phyloP scores from a whole-genome alignment of 1,284 basidiomycete species.

The Dichomitus squalens region DNA sequence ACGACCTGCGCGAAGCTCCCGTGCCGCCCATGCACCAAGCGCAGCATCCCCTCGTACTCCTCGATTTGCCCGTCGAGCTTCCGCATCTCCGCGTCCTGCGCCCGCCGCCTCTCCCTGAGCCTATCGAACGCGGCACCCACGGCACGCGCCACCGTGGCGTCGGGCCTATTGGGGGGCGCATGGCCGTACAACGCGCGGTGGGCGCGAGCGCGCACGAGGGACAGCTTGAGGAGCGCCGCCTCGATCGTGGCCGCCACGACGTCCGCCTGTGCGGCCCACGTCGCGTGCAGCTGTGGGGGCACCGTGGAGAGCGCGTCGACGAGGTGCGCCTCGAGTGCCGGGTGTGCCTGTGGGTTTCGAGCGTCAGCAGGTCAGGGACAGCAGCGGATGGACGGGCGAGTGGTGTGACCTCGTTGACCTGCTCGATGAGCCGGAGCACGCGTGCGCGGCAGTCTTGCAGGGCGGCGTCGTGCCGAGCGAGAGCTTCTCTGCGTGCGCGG shows the following conservation, averaged over 20 bases:
- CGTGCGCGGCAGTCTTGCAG: slow-evolving; percentile 1
- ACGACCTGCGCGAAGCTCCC: slow-evolving; percentile 48
- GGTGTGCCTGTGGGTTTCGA: slow-evolving; percentile 34
- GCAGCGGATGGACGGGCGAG: not conserved
- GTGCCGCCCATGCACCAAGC: slow-evolving; percentile 41
- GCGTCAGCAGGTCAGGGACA: not conserved
- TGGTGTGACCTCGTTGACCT: slow-evolving; percentile 18
- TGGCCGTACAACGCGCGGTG: slow-evolving; percentile 43
- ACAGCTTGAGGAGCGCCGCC: slow-evolving; percentile 48
- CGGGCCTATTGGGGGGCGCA: slow-evolving; percentile 22
- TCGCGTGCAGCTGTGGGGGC: slow-evolving; percentile 31
- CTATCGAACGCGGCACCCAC: slow-evolving; percentile 37
- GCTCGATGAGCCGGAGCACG: slow-evolving; percentile 10
- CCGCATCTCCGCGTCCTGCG: slow-evolving; percentile 40
- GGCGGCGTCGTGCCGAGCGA: not conserved
- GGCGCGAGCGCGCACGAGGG: slow-evolving; percentile 43
- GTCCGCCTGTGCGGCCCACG: slow-evolving; percentile 36
- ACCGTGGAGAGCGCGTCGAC: slow-evolving; percentile 31
- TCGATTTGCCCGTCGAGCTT: slow-evolving; percentile 42
- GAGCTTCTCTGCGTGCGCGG: not conserved
- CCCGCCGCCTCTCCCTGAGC: slow-evolving; percentile 38
- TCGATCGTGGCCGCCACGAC: slow-evolving; percentile 47
- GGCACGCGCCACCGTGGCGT: slow-evolving; percentile 35
- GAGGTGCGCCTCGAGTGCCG: slow-evolving; percentile 35
- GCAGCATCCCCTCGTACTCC: slow-evolving; percentile 45